These are phyloP conservation scores for Botrytis byssoidea DNA, from an alignment of 2,329 filamentous ascomycete genomes.

Conservation along the genomic window DNA sequence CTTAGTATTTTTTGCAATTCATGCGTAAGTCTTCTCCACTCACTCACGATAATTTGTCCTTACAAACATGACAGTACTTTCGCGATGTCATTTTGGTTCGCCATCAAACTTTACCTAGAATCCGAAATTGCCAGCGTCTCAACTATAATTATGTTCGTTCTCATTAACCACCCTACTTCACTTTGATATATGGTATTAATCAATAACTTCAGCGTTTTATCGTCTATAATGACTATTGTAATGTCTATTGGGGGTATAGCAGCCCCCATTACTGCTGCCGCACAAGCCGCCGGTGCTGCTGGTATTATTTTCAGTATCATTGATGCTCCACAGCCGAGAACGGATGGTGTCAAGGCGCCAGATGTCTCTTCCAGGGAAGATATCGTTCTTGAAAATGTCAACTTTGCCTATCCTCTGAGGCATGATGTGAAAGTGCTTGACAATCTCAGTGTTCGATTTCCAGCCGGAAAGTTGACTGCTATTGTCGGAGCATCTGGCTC, in stretches of 20 bases:
- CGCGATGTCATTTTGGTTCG: slow-evolving; percentile 62
- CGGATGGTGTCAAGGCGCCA: slow-evolving; percentile 46
- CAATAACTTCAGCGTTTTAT: slow-evolving; percentile 46
- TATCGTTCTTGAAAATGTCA: slow-evolving; percentile 62
- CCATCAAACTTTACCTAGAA: slow-evolving; percentile 50
- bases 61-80: slow-evolving; percentile 47
- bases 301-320: slow-evolving; percentile 42
- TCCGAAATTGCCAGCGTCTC: slow-evolving; percentile 46
- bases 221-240: slow-evolving; percentile 39
- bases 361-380: slow-evolving; percentile 52
- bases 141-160: slow-evolving; percentile 54
- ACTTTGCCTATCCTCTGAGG: slow-evolving; percentile 70
- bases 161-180: slow-evolving; percentile 3
- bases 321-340: slow-evolving; percentile 41
- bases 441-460: slow-evolving; percentile 55
- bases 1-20: slow-evolving; percentile 14
- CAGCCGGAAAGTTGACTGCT: slow-evolving; percentile 66
- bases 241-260: slow-evolving; percentile 57
- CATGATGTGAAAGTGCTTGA: slow-evolving; percentile 64
- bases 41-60: neutral
- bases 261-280: slow-evolving; percentile 55
- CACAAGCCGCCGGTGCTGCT: slow-evolving; percentile 42
- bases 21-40: slow-evolving; percentile 20
- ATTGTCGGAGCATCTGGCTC: slow-evolving; percentile 72
- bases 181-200: slow-evolving; percentile 33